Percentiles rank a stretch among this genome's conserved stretches.
Evolutionary conservation across 345 rosid species (phyloP).

Genomic region (Brassica cretica): DNA sequence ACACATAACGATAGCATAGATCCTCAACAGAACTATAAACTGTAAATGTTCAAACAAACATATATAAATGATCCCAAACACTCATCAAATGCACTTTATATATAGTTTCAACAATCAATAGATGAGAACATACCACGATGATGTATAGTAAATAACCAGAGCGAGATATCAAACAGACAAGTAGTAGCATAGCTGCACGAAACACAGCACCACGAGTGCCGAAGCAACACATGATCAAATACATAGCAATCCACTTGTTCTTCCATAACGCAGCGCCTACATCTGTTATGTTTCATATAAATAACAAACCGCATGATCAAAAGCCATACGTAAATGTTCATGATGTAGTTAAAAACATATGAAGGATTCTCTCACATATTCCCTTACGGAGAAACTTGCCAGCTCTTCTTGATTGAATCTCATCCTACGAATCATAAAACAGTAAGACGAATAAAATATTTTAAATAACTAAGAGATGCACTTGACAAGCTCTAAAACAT

Average conservation of each 20-base stretch:
- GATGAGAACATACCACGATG: not conserved
- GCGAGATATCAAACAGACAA: not conserved
- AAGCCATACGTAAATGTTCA: not conserved
- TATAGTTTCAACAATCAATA: not conserved
- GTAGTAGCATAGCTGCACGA: not conserved
- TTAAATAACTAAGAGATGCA: not conserved
- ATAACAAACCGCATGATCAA: not conserved
- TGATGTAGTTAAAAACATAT: not conserved
- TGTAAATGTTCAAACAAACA: not conserved
- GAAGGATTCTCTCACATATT: not conserved
- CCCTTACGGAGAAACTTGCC: not conserved
- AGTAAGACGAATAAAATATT: not conserved
- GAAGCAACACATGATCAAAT: conserved; percentile 2
- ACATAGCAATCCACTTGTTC: not conserved
- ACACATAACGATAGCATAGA: not conserved
- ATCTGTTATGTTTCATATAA: not conserved
- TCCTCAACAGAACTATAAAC: not conserved
- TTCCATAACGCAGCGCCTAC: not conserved
- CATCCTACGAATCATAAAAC: not conserved
- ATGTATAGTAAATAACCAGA: not conserved
- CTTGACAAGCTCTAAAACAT: not conserved
- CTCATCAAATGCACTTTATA: not conserved
- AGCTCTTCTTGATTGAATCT: not conserved
- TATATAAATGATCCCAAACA: not conserved
- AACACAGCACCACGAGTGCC: not conserved